Conservation (phyloP, 2,329 filamentous ascomycete species). For the Pleoardoris graminearum region DNA sequence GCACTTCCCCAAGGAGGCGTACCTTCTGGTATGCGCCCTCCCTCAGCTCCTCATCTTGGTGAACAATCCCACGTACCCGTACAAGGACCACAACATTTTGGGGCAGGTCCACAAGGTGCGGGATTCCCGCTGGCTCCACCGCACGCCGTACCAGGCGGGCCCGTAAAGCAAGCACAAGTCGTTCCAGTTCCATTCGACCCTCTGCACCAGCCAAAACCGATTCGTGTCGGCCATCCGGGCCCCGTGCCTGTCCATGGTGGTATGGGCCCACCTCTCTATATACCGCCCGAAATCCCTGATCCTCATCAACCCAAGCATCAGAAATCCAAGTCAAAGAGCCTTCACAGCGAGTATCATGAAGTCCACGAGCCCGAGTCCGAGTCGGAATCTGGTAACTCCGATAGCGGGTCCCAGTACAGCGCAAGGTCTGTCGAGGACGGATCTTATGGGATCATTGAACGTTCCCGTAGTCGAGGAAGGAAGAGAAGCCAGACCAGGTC, state of each 20-base stretch:
- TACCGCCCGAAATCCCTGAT: background rate
- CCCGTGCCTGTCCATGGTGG: background rate
- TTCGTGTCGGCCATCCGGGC: background rate
- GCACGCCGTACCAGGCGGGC: background rate
- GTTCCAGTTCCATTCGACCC: background rate
- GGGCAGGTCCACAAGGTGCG: slow-evolving; percentile 1
- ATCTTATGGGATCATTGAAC: slow-evolving; percentile 22
- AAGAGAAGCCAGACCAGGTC: slow-evolving; percentile 7
- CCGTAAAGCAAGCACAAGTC: background rate
- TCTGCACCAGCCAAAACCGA: background rate
- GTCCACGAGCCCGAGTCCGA: slow-evolving; percentile 16
- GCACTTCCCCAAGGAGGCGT: background rate
- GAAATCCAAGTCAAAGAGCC: slow-evolving; percentile 8
- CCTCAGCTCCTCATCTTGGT: background rate
- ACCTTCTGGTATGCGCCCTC: too few species aligned
- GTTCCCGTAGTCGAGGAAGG: slow-evolving; percentile 15
- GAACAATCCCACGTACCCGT: slow-evolving; percentile 6
- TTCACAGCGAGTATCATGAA: slow-evolving; percentile 4
- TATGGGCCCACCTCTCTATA: background rate
- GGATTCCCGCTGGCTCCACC: slow-evolving; percentile 13
- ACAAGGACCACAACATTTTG: slow-evolving; percentile 11
- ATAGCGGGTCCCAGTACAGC: slow-evolving; percentile 12
- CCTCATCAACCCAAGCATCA: slow-evolving; percentile 1
- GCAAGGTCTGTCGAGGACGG: slow-evolving; percentile 26
- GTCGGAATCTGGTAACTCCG: slow-evolving; percentile 23